These are phyloP conservation scores for Phytophthora litchii DNA, from an alignment of 352 stramenopile genomes.

Conservation along the genomic window DNA sequence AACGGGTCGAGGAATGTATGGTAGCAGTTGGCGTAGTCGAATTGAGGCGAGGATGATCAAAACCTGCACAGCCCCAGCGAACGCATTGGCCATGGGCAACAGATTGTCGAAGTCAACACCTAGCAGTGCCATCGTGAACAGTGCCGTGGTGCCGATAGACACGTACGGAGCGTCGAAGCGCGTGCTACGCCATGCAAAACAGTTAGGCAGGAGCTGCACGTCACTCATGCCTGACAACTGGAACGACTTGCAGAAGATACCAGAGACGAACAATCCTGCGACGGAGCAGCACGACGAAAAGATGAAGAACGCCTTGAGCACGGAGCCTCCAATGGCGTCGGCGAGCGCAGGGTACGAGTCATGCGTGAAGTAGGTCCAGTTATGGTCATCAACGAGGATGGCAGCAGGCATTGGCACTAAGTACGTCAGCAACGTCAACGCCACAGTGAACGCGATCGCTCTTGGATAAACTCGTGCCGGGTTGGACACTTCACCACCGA, in stretches of 20 bases:
- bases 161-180: conserved; percentile 49
- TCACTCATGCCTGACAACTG: conserved; percentile 84
- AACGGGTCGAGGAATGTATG: conserved; percentile 67
- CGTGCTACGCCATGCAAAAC: conserved; percentile 68
- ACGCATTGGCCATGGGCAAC: conserved; percentile 89
- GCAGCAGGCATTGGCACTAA: conserved; percentile 79
- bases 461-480: conserved; percentile 72
- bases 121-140: conserved; percentile 44
- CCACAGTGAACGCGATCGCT: conserved; percentile 36
- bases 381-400: conserved; percentile 68
- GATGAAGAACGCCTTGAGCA: conserved; percentile 87
- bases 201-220: conserved; percentile 73
- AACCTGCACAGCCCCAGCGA: conserved; percentile 83
- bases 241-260: conserved; percentile 91
- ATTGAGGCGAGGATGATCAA: conserved; percentile 91
- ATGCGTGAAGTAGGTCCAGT: conserved; percentile 86
- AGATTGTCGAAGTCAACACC: conserved; percentile 63
- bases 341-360: conserved; percentile 88
- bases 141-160: conserved; percentile 43
- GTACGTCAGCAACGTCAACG: conserved; percentile 37
- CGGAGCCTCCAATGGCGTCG: conserved; percentile 78
- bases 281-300: conserved; percentile 80
- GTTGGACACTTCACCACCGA: conserved; percentile 88
- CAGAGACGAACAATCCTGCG: conserved; percentile 90
- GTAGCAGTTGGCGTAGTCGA: conserved; percentile 74